Conservation (phyloP, 2,329 filamentous ascomycete species). For the Penicillium janthinellum region DNA sequence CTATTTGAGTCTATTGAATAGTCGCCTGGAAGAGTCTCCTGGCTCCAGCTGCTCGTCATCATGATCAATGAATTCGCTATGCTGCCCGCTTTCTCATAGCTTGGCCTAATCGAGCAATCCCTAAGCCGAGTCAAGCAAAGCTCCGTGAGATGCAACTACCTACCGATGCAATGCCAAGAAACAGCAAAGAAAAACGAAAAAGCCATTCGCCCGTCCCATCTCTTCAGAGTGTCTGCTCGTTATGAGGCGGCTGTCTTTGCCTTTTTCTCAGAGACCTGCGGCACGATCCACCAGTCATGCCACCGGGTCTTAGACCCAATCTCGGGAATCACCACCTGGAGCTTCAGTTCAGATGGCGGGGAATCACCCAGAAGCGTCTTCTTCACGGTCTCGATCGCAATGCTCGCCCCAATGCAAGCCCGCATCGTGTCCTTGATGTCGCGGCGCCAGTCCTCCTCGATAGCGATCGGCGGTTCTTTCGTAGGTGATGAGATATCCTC, state of each 20-base stretch:
- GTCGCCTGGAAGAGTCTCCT: too few species aligned
- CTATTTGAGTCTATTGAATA: too few species aligned
- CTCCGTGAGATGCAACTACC: neutral
- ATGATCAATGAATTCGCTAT: conserved; percentile 1
- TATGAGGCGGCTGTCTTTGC: conserved; percentile 4
- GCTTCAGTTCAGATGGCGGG: conserved; percentile 19
- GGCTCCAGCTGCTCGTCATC: neutral
- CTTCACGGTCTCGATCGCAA: conserved; percentile 63
- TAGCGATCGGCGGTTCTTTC: conserved; percentile 43
- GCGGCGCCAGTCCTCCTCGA: conserved; percentile 63
- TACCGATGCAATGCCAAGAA: neutral
- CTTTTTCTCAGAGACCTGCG: conserved; percentile 37
- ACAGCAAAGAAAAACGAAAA: neutral
- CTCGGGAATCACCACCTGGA: conserved; percentile 42
- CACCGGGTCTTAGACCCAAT: conserved; percentile 44
- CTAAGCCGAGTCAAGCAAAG: neutral
- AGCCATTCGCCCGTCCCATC: neutral
- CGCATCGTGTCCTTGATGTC: conserved; percentile 64
- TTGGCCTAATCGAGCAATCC: neutral
- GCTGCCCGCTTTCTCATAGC: neutral
- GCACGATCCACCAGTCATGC: conserved; percentile 51
- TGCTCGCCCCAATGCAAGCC: conserved; percentile 69
- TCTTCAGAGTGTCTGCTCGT: neutral
- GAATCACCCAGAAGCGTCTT: conserved; percentile 52
- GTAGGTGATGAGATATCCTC: conserved; percentile 16